phyloP scores from a whole-genome alignment of 2,329 filamentous ascomycete species.

The Talaromyces sp. region DNA sequence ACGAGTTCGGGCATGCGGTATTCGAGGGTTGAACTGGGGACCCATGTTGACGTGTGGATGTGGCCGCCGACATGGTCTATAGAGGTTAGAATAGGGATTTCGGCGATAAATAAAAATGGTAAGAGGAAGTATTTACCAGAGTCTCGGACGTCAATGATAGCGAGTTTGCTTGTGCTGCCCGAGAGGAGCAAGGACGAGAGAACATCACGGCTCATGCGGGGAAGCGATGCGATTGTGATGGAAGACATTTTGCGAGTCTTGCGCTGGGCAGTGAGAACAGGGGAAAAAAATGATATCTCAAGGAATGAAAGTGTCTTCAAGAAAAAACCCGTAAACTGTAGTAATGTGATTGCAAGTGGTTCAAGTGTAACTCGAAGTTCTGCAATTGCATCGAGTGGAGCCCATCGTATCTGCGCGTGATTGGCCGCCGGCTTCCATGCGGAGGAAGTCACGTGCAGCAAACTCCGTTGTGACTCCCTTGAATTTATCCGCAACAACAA shows the following conservation, averaged over 20 bases:
- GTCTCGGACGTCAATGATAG: conserved; percentile 86
- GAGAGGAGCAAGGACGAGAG: conserved; percentile 62
- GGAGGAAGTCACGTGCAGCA: neutral
- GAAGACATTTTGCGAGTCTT: conserved; percentile 38
- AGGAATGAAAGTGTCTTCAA: neutral
- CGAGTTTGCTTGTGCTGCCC: conserved; percentile 48
- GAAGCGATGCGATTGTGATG: conserved; percentile 58
- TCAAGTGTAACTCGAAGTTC: neutral
- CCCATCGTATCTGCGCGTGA: neutral
- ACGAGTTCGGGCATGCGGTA: conserved; percentile 76
- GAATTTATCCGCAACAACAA: neutral
- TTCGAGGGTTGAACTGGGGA: conserved; percentile 69
- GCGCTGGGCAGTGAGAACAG: neutral
- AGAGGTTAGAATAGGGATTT: neutral
- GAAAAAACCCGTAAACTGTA: neutral
- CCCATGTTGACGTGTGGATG: conserved; percentile 71
- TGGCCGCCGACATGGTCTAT: conserved; percentile 86
- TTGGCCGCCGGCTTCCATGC: neutral
- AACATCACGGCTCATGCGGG: conserved; percentile 63
- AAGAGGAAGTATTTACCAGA: conserved; percentile 48
- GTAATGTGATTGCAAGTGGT: neutral
- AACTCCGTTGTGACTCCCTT: neutral
- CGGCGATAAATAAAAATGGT: neutral
- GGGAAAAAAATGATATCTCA: neutral
- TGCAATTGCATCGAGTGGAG: neutral